Base-by-base conservation (phyloP, 1,284 basidiomycete species). In the Rhodotorula sp. region DNA sequence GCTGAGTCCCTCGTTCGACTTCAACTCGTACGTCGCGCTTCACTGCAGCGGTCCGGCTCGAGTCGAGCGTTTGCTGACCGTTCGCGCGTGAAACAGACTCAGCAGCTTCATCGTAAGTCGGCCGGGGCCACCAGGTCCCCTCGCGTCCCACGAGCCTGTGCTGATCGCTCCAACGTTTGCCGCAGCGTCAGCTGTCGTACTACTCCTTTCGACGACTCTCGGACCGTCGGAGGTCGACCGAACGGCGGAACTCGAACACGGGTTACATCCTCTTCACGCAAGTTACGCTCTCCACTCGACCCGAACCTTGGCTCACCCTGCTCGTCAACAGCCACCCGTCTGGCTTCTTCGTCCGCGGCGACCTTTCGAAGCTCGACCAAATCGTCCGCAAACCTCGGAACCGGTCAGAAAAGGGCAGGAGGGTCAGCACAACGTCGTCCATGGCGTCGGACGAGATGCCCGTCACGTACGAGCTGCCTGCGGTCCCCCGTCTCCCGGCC, bases 131-230 rank as follows among this genome's bases (percentile, higher is more conserved):
- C 20, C 26, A 5, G 2, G 51, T 28, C n/a, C 26, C 7, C 24
- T n/a, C 22, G 18, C 13, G 51, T 31, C 37, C 11, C 34, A n/a
- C 4, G 28, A 31, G 22, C 7, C 10, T n/a, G 34, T n/a, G 6
- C 22, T 26, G 34, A 3, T 5, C 16, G 13, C 40, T 30, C 28
- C 4, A 4, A 7, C 5, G 48, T 24, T 44, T 18, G 10, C 9
- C 16, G 15, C 60, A 63, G 64, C 64, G 66, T 4, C 71, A 73
- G 37, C 68, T 73, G 2, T 65, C 62, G 16, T 73, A 73, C 62
- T 73, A 70, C 65, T 65, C 67, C 46, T 72, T 67, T 59, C 67
- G 69, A 31, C 71, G 71, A 18, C 66, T 73, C 7, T 70, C 68
- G 3, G 71, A 73, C 57, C 71, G 71, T 34, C 68, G 71, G 10